These are phyloP conservation scores for Pythium rishiriense DNA, from an alignment of 352 stramenopile genomes.

Conservation along the genomic window DNA sequence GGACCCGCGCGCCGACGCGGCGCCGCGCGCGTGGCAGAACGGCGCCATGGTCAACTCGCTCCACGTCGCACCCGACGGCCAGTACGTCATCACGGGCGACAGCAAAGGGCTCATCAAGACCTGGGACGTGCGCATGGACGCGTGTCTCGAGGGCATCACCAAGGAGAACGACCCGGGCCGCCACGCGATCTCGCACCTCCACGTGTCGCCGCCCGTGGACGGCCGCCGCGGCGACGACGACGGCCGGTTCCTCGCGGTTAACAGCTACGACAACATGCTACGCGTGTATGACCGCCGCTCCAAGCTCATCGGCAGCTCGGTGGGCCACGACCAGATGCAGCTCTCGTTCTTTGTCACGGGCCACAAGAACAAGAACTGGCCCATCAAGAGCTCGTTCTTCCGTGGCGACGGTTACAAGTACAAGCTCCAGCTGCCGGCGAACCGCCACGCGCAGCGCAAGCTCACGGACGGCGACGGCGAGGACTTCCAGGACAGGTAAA, in stretches of 20 bases:
- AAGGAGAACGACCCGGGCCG: constrained; percentile 73
- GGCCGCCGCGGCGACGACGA: constrained; percentile 61
- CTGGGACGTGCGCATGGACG: constrained; percentile 83
- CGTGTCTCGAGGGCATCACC: constrained; percentile 76
- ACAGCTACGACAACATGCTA: constrained; percentile 90
- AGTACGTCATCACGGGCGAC: constrained; percentile 80
- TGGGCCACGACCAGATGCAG: constrained; percentile 76
- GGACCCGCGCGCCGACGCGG: constrained; percentile 57
- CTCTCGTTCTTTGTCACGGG: constrained; percentile 74
- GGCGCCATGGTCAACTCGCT: constrained; percentile 88
- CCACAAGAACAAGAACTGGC: constrained; percentile 92
- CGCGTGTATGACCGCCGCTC: constrained; percentile 85
- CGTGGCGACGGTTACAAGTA: constrained; percentile 86
- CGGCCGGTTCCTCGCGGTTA: constrained; percentile 78
- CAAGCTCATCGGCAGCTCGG: constrained; percentile 77
- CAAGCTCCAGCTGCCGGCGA: constrained; percentile 68
- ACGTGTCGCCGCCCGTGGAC: constrained; percentile 72
- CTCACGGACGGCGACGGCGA: constrained; percentile 79
- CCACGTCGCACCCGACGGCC: constrained; percentile 71
- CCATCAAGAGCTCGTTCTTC: constrained; percentile 90
- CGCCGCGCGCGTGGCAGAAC: constrained; percentile 63
- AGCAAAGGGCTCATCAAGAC: constrained; percentile 89
- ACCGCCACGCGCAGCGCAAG: constrained; percentile 55
- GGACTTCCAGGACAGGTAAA: constrained; percentile 55
- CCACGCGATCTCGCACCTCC: constrained; percentile 84